These are phyloP conservation scores for Boletus bicolor DNA, from an alignment of 768 basidiomycete genomes.

Conservation along the genomic window DNA sequence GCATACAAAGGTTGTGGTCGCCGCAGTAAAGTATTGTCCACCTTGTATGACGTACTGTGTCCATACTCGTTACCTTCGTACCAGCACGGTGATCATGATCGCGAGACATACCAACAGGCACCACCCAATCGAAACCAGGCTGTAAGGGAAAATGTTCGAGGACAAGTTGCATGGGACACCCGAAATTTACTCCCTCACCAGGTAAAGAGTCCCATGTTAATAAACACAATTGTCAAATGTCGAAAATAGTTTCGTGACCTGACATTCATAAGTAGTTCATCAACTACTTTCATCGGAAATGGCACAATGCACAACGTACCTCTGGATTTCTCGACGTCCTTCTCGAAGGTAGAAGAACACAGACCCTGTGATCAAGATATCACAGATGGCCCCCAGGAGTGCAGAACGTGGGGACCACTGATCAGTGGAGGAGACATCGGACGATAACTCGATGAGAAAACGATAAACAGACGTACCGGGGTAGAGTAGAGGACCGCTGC, in stretches of 20 bases:
- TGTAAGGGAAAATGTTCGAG: neutral
- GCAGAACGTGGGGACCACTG: conserved; percentile 30
- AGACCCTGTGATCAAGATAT: conserved; percentile 16
- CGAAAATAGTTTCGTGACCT: conserved; percentile 8
- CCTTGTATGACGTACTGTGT: neutral
- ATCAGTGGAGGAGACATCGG: neutral
- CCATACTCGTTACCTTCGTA: neutral
- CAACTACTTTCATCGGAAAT: no score
- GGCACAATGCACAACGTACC: neutral
- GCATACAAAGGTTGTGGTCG: neutral
- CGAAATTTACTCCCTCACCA: neutral
- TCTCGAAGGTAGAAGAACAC: conserved; percentile 21
- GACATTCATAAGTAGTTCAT: neutral
- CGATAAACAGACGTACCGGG: neutral
- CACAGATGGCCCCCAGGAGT: conserved; percentile 4
- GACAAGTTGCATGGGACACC: neutral
- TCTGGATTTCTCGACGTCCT: conserved; percentile 4
- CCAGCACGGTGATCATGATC: neutral
- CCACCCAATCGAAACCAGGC: conserved; percentile 9
- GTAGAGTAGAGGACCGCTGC: neutral
- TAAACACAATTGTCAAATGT: conserved; percentile 9
- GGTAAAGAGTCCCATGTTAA: conserved; percentile 14
- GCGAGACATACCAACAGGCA: conserved; percentile 6
- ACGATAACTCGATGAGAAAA: neutral
- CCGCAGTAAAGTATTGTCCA: neutral